Evolutionary conservation across 2,329 filamentous ascomycete species (phyloP).

Genomic region (Lachnellula hyalina): DNA sequence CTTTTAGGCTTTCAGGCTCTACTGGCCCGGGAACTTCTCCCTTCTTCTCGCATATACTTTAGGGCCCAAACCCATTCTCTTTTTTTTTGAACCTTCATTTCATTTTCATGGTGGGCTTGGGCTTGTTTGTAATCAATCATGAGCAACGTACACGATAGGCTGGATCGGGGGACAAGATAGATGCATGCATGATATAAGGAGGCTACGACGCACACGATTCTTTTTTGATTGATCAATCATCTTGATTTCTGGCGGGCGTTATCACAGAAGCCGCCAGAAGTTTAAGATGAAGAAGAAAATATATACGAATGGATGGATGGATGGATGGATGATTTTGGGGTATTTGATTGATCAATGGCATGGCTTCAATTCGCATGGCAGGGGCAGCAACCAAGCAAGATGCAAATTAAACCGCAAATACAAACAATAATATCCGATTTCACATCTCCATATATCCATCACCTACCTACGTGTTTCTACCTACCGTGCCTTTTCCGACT

Average conservation of each 20-base stretch:
- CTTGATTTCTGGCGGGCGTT: not conserved
- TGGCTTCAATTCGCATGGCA: not conserved
- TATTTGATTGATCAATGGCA: not conserved
- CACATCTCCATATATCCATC: not conserved
- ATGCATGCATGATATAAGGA: not conserved
- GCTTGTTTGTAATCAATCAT: not conserved
- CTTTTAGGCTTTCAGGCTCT: not conserved
- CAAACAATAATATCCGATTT: not conserved
- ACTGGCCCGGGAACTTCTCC: not conserved
- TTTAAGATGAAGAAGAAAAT: not conserved
- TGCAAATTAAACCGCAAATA: not conserved
- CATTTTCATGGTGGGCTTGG: not conserved
- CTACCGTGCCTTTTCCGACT: not conserved
- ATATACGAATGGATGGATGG: too few relatives aligned
- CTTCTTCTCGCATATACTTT: conserved; percentile 1
- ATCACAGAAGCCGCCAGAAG: not conserved
- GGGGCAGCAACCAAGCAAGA: not conserved
- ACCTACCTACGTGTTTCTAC: not conserved
- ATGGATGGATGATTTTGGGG: not conserved
- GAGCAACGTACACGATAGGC: not conserved
- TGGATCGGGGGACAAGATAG: not conserved
- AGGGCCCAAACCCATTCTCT: not conserved
- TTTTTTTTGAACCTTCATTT: not conserved
- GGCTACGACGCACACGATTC: conserved; percentile 1
- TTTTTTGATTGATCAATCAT: not conserved